Conservation (phyloP, 805 yeast genomes). For the Sugiyamaella marilandica region DNA sequence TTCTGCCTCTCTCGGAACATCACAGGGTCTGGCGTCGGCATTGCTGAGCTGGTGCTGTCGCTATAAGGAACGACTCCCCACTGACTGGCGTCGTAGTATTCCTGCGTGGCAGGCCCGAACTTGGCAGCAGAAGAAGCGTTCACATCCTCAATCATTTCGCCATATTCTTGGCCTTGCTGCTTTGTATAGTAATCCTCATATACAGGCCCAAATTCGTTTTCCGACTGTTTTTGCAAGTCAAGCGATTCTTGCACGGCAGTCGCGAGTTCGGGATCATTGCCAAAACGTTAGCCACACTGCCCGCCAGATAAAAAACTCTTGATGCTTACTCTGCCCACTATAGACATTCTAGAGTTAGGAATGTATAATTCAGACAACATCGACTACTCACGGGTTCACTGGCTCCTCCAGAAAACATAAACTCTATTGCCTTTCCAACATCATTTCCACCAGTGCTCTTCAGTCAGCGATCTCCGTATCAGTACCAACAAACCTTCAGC, state of each 20-base stretch:
- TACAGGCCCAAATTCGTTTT: constrained; percentile 1
- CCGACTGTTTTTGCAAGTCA: constrained; percentile 1
- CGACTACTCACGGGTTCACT: constrained; percentile 6
- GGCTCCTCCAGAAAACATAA: constrained; percentile 23
- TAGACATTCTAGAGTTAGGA: too few relatives aligned
- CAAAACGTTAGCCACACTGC: background rate
- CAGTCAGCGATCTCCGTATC: background rate
- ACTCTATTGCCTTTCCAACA: constrained; percentile 28
- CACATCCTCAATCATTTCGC: constrained; percentile 8
- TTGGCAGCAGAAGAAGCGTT: constrained; percentile 1
- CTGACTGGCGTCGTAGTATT: constrained; percentile 20
- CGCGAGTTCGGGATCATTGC: constrained; percentile 6
- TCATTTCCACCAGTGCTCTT: constrained; percentile 17
- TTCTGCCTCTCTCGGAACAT: background rate
- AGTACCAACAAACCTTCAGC: constrained; percentile 19
- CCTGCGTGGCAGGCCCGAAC: constrained; percentile 24
- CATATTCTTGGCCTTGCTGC: constrained; percentile 20
- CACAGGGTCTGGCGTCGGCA: background rate
- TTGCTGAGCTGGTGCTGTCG: background rate
- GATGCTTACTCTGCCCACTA: too few relatives aligned
- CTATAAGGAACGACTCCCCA: constrained; percentile 24
- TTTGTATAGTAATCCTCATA: constrained; percentile 1
- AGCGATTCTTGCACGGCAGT: constrained; percentile 8
- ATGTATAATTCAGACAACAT: background rate
- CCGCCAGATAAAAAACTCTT: too few relatives aligned